These are phyloP conservation scores for Schizochytrium sp. DNA, from an alignment of 108 stramenopile species.

Conservation along the genomic window DNA sequence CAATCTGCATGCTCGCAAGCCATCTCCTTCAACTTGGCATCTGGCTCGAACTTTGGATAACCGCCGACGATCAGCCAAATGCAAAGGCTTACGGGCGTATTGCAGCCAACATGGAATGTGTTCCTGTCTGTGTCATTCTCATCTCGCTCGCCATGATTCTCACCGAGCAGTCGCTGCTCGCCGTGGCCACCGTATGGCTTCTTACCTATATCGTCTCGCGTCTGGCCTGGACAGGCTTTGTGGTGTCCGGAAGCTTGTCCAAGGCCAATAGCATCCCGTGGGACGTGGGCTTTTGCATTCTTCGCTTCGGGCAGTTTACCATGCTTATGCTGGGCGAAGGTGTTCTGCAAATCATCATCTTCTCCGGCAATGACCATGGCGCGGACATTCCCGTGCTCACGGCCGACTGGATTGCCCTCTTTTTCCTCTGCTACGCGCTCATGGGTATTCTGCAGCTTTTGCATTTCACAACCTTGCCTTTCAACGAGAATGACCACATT, in stretches of 20 bases:
- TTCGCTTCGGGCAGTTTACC: neutral
- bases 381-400: neutral
- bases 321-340: constrained; percentile 17
- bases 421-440: neutral
- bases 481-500: neutral
- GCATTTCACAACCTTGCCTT: neutral
- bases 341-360: constrained; percentile 6
- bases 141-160: neutral
- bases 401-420: neutral
- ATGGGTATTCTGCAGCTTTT: neutral
- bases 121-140: neutral
- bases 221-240: neutral
- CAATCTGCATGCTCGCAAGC: neutral
- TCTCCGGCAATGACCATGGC: neutral
- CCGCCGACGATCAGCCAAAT: neutral
- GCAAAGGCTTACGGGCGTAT: neutral
- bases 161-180: neutral
- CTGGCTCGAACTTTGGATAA: neutral
- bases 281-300: neutral
- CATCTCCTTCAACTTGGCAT: neutral
- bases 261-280: neutral
- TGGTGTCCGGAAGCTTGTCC: neutral
- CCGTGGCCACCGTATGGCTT: neutral
- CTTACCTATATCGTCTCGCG: neutral
- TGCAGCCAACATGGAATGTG: neutral